Evolutionary conservation across 805 yeast genomes (phyloP), one percentile per base, ranked within the genome.

Genomic region (Kazachstania viticola): DNA sequence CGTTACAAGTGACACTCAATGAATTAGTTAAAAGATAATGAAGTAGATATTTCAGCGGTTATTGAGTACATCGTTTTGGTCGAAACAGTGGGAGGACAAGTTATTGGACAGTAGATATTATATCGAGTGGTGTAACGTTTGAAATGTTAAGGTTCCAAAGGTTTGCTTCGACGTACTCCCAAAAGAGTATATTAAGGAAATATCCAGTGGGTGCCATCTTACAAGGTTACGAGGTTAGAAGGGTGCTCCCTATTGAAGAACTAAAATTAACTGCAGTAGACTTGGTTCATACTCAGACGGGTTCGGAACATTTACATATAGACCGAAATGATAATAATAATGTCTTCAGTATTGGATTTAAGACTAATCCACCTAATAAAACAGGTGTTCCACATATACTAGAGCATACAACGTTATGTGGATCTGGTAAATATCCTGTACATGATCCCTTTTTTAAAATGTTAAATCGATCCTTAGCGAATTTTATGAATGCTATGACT

Each of bases 401-500:
- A 36, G 98, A 91, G 54, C 98, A 91, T 56, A 87, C 96, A 5
- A 87, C 97, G 1, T 61, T 91, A 21, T 91, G 98, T 60, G 98
- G 98, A 3, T 85, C 96, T 1, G 65, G 70, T 35, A 80, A 79
- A 49, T 91, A 74, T 54, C 96, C 96, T 3, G 95, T 91, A 1
- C 66, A 96, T 43, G 98, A 91, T 58, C 98, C 98, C 2, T 91
- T 91, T 56, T 91, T 91, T 70, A 88, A 88, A 54, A 91, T 91
- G 98, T 65, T 88, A 37, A 88, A 85, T 54, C 62, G 96, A 41
- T 84, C 96, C n/a, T 61, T 91, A 47, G 76, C 95, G 21, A 91
- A 84, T 54, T 91, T 85, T 58, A 91, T 91, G 98, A 91, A 91
- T 54, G 98, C 98, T 7, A 83, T 91, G 95, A 91, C 98, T 0